Evolutionary conservation across 208 protist species (phyloP).

Genomic region (Crithidia fasciculata): DNA sequence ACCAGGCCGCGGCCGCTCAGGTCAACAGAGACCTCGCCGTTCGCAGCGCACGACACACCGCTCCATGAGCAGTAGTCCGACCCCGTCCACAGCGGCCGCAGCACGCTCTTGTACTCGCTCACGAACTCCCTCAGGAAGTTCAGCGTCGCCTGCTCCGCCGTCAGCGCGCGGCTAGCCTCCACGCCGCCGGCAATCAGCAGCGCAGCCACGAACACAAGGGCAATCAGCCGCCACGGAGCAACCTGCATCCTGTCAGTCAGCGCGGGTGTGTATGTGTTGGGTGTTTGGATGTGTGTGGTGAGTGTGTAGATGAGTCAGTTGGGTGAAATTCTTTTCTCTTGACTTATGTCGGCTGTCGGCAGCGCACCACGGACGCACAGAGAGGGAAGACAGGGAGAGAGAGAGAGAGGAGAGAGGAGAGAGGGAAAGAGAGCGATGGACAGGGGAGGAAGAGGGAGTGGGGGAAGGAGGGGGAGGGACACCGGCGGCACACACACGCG

Average conservation of each 20-base stretch:
- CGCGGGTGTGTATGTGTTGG: not conserved
- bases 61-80: slow-evolving; percentile 31
- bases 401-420: not conserved
- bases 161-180: not conserved
- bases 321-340: not conserved
- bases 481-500: no score
- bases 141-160: slow-evolving; percentile 22
- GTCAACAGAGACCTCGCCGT: slow-evolving; percentile 27
- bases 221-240: slow-evolving; percentile 1
- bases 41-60: slow-evolving; percentile 29
- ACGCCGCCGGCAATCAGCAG: slow-evolving; percentile 16
- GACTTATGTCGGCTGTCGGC: not conserved
- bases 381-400: not conserved
- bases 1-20: slow-evolving; percentile 21
- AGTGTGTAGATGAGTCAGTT: not conserved
- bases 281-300: not conserved
- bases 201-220: slow-evolving; percentile 5
- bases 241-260: slow-evolving; percentile 1
- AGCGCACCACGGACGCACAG: not conserved
- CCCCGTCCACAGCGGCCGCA: slow-evolving; percentile 27
- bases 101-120: slow-evolving; percentile 12
- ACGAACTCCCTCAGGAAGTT: slow-evolving; percentile 29
- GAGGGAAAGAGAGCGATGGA: not conserved
- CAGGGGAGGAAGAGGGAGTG: not conserved
- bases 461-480: no score